Base-by-base conservation (phyloP, 305 asterid species). In the Fraxinus albicans region DNA sequence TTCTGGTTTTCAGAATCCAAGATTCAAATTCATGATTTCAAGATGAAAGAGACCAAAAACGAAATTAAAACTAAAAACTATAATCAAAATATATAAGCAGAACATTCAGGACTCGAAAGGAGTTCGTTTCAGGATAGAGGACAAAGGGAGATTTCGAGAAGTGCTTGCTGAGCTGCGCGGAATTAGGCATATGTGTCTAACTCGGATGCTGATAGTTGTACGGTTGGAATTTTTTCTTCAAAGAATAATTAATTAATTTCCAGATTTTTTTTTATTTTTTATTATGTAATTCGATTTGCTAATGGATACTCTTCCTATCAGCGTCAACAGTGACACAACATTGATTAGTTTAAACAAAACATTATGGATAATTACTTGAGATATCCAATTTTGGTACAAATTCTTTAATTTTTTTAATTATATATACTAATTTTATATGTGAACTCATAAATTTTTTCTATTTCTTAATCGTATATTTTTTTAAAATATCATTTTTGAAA, bases 1-100 rank as follows among this genome's bases (percentile, higher is more conserved):
- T 21, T 10, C 36, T 72, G 27, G 80, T 27, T 50, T 69, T 81
- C 85, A 89, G 85, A 82, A 84, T 63, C 77, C 82, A 85, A 78
- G 79, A 13, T 58, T 34, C 4, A n/a, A 33, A n/a, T 38, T 55
- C 81, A 55, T 82, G 77, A 74, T 74, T 79, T 77, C 77, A 33
- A 74, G 86, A 82, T 38, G 73, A 77, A 3, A 67, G 69, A 75
- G 29, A 74, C 79, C n/a, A 47, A 79, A 44, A 76, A 19, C 78
- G 47, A 67, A 21, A 55, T 55, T 67, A 29, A 6, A 69, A 65
- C 33, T 60, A 42, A 65, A 70, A 67, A 29, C 10, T 69, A 79
- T 8, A 13, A 73, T 36, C 36, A 60, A 38, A 27, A 58, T 21
- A 86, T 7, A 6, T 13, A 2, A 1, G 73, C 55, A 15, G 47